These are phyloP conservation scores for Fraxinus excelsior DNA, from an alignment of 257 asterid genomes.

Conservation along the genomic window DNA sequence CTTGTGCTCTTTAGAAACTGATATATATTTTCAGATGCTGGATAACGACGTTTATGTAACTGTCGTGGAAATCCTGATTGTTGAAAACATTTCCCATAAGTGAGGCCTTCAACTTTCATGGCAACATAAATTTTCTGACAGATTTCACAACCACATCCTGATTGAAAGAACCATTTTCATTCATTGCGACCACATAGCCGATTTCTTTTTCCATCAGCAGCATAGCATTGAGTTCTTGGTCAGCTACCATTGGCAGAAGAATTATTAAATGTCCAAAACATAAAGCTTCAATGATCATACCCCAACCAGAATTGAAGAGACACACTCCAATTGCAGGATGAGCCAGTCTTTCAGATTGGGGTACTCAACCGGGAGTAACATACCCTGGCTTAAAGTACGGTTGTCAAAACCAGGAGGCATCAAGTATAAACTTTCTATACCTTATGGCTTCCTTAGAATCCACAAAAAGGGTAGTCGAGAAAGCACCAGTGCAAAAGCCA, in stretches of 20 bases:
- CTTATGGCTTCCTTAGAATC: conserved; percentile 41
- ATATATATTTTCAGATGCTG: conserved; percentile 25
- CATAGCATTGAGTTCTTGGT: conserved; percentile 51
- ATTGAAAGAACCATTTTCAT: conserved; percentile 44
- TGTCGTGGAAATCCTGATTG: conserved; percentile 33
- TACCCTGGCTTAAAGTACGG: conserved; percentile 35
- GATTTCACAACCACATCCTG: conserved; percentile 37
- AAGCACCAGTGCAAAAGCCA: conserved; percentile 43
- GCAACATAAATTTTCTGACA: conserved; percentile 34
- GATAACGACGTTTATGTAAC: conserved; percentile 40
- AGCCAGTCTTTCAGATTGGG: conserved; percentile 46
- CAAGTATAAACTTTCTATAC: conserved; percentile 15
- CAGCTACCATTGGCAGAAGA: conserved; percentile 46
- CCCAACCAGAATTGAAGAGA: conserved; percentile 57
- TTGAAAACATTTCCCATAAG: conserved; percentile 32
- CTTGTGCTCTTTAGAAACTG: neutral
- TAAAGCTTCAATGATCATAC: conserved; percentile 40
- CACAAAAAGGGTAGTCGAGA: conserved; percentile 45
- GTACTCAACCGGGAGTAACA: conserved; percentile 41
- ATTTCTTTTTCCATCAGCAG: conserved; percentile 40
- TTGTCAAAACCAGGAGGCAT: conserved; percentile 39
- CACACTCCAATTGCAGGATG: conserved; percentile 45
- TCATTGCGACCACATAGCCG: conserved; percentile 45
- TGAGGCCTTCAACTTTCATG: conserved; percentile 33
- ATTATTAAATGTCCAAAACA: conserved; percentile 41